phyloP scores from a whole-genome alignment of 2,329 filamentous ascomycete species.

The Cucurbitaria berberidis region DNA sequence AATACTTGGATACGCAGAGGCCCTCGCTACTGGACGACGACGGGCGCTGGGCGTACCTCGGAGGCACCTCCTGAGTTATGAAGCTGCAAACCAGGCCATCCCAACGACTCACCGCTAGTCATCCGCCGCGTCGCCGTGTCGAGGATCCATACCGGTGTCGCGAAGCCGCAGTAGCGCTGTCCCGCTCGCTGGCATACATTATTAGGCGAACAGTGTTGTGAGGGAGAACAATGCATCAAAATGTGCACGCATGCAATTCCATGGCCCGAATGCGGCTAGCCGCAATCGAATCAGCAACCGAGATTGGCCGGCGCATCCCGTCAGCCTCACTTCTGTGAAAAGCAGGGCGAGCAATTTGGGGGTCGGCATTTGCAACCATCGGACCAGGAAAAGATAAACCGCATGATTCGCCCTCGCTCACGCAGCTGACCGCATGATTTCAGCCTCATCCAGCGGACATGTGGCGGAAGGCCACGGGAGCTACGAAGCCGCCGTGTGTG shows the following conservation, averaged over 20 bases:
- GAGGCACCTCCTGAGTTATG: constrained; percentile 22
- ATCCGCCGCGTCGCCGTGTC: constrained; percentile 16
- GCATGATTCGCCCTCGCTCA: constrained; percentile 9
- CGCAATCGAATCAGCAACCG: constrained; percentile 3
- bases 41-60: constrained; percentile 24
- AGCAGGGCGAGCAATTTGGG: constrained; percentile 35
- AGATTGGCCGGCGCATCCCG: constrained; percentile 35
- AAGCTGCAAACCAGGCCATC: constrained; percentile 39
- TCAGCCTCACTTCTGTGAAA: constrained; percentile 41
- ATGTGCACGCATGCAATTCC: constrained; percentile 25
- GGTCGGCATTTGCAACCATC: constrained; percentile 17
- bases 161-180: constrained; percentile 30
- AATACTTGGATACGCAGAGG: constrained; percentile 27
- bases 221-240: constrained; percentile 22
- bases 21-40: constrained; percentile 34
- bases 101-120: constrained; percentile 39
- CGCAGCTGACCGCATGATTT: constrained; percentile 15
- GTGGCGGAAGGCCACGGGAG: constrained; percentile 6
- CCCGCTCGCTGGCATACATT: constrained; percentile 28
- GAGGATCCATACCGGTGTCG: constrained; percentile 18
- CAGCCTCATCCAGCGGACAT: constrained; percentile 9
- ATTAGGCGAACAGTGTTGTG: constrained; percentile 18
- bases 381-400: constrained; percentile 12
- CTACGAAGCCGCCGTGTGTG: not conserved
- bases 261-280: constrained; percentile 18